phyloP scores from a whole-genome alignment of 441 rosid species.

The Gossypium schwendimanii region DNA sequence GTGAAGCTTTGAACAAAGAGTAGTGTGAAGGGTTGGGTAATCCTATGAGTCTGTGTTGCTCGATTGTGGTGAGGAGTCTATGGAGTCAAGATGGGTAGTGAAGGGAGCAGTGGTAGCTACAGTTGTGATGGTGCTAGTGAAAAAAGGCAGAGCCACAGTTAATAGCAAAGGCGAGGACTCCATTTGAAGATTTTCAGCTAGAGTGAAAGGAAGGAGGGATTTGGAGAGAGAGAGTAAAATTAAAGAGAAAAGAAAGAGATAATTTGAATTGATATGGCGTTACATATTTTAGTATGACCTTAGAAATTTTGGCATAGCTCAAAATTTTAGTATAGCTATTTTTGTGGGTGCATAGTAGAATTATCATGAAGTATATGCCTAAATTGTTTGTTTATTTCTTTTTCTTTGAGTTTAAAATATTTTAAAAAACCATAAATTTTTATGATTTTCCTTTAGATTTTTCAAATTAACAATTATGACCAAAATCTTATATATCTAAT shows the following conservation, averaged over 20 bases:
- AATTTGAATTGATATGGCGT: too few species aligned
- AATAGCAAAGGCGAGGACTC: constrained; percentile 15
- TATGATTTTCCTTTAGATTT: too few species aligned
- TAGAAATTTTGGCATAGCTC: not conserved
- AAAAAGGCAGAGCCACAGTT: constrained; percentile 16
- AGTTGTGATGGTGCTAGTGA: not conserved
- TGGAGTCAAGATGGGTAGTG: constrained; percentile 43
- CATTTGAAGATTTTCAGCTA: constrained; percentile 9
- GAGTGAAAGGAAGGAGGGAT: too few species aligned
- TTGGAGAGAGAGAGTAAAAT: not conserved
- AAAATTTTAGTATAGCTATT: constrained; percentile 20
- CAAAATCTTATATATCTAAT: too few species aligned
- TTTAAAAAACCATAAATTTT: too few species aligned
- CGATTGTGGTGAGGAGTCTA: constrained; percentile 73
- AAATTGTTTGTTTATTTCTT: not conserved
- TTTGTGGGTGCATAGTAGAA: not conserved
- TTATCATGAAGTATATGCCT: too few species aligned
- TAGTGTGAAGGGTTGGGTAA: constrained; percentile 34
- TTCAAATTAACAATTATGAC: too few species aligned
- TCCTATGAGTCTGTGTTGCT: constrained; percentile 70
- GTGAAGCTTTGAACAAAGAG: constrained; percentile 58
- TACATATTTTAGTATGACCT: too few species aligned
- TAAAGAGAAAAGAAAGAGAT: not conserved
- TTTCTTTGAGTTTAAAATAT: not conserved
- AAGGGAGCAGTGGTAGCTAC: not conserved